Percentiles rank a stretch among this genome's conserved stretches.
These are phyloP conservation scores for Didymella pomorum DNA, from an alignment of 2,329 filamentous ascomycete species.

Conservation along the genomic window DNA sequence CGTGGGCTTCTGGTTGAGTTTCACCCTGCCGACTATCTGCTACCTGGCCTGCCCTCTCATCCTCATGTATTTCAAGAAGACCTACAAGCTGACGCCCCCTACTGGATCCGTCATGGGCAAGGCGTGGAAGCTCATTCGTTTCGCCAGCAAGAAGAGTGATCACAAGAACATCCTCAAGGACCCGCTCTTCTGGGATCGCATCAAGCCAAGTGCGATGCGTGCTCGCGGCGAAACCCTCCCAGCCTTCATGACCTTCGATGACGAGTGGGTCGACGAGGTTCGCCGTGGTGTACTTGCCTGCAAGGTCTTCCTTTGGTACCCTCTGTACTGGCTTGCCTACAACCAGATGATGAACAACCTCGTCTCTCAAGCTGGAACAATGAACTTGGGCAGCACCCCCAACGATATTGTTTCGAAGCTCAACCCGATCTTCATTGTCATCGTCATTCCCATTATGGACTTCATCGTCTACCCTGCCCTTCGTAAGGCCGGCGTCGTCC, in stretches of 20 bases:
- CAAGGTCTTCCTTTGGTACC: conserved; percentile 65
- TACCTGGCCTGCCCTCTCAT: conserved; percentile 68
- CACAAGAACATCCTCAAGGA: conserved; percentile 37
- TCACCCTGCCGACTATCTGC: conserved; percentile 70
- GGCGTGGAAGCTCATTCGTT: conserved; percentile 66
- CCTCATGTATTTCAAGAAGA: conserved; percentile 66
- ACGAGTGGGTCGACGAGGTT: conserved; percentile 80
- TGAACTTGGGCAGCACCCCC: conserved; percentile 73
- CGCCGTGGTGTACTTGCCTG: conserved; percentile 63
- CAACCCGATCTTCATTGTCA: conserved; percentile 77
- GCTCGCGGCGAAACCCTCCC: conserved; percentile 60
- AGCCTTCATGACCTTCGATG: conserved; percentile 80
- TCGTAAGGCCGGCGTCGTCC: conserved; percentile 68
- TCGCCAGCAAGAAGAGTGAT: conserved; percentile 49
- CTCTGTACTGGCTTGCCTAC: conserved; percentile 49
- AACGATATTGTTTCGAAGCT: conserved; percentile 82
- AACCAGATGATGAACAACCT: conserved; percentile 69
- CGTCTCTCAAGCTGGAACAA: conserved; percentile 71
- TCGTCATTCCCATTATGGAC: conserved; percentile 70
- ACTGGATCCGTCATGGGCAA: conserved; percentile 76
- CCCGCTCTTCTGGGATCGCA: conserved; percentile 64
- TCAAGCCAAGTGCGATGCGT: conserved; percentile 63
- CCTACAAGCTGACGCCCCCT: conserved; percentile 71
- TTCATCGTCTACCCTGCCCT: conserved; percentile 72
- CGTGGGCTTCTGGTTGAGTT: conserved; percentile 78